Conservation (phyloP, 208 protist species). For the Porcisia hertigi region DNA sequence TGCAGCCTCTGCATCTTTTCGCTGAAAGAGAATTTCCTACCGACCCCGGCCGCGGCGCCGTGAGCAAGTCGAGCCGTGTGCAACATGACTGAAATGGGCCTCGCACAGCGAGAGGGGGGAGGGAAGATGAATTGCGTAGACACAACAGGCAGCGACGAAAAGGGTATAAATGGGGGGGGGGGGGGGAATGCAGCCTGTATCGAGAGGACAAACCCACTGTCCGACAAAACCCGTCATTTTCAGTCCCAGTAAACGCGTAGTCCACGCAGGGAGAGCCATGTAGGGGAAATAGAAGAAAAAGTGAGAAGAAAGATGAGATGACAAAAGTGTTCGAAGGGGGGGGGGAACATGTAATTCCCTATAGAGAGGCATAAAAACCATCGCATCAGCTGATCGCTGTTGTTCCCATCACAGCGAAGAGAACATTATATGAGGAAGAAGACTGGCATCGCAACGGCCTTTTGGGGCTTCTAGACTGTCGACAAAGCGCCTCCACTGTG, state of each 20-base stretch:
- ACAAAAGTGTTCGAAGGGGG: too few species aligned
- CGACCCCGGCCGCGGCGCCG: constrained; percentile 13
- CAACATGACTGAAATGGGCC: constrained; percentile 9
- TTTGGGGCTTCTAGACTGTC: neutral
- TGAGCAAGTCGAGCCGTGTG: constrained; percentile 5
- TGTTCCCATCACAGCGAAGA: neutral
- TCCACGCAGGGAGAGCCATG: too few species aligned
- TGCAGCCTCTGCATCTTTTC: constrained; percentile 32
- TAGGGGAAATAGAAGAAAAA: neutral
- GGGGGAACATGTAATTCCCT: too few species aligned
- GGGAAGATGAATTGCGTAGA: neutral
- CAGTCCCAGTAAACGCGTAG: too few species aligned
- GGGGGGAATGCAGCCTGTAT: too few species aligned
- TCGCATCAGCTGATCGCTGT: neutral
- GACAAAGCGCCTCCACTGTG: neutral
- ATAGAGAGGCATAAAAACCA: neutral
- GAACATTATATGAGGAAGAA: too few species aligned
- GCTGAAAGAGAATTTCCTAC: constrained; percentile 28
- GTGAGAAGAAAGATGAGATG: neutral
- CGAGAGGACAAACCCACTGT: too few species aligned
- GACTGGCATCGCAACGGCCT: neutral
- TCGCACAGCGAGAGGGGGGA: neutral
- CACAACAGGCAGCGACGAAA: too few species aligned
- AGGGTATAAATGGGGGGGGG: too few species aligned
- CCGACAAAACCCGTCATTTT: too few species aligned